A percentile compares a stretch with the other conserved stretches of the same genome.
phyloP scores from a whole-genome alignment of 768 basidiomycete genomes.

The Hebeloma cylindrosporum region DNA sequence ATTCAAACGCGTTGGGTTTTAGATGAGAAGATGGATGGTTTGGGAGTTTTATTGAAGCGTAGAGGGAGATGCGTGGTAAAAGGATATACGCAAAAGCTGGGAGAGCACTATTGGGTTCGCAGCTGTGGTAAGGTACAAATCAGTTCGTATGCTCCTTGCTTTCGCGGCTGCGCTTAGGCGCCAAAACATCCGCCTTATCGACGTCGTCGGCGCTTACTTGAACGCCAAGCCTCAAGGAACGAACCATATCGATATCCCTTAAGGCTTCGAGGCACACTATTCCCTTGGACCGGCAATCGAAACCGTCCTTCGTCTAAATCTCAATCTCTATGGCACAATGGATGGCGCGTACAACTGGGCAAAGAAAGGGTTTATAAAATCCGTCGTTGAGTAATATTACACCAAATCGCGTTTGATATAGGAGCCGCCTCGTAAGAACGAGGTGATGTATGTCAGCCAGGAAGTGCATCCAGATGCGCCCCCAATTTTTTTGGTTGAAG shows the following conservation, averaged over 20 bases:
- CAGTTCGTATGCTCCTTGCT: background rate
- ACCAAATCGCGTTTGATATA: no score
- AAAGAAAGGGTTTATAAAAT: no score
- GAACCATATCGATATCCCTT: slow-evolving; percentile 2
- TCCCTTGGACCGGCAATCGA: no score
- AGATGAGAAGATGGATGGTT: background rate
- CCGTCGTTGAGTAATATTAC: no score
- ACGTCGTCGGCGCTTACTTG: slow-evolving; percentile 2
- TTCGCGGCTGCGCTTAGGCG: background rate
- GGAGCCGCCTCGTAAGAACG: no score
- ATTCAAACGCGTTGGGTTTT: slow-evolving; percentile 7
- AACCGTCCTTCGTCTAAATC: no score
- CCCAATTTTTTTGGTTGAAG: no score
- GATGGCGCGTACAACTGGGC: slow-evolving; percentile 1
- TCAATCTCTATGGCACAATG: background rate
- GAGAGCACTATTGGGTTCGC: slow-evolving; percentile 5
- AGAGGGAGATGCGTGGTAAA: slow-evolving; percentile 11
- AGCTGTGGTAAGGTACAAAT: background rate
- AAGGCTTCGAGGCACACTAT: no score
- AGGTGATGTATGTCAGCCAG: no score
- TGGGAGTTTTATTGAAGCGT: background rate
- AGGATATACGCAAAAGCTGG: slow-evolving; percentile 11
- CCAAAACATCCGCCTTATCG: background rate
- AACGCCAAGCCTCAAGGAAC: background rate
- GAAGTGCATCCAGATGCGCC: no score